Conservation (phyloP, 2,329 filamentous ascomycete species). For the Aspergillus awamori region DNA sequence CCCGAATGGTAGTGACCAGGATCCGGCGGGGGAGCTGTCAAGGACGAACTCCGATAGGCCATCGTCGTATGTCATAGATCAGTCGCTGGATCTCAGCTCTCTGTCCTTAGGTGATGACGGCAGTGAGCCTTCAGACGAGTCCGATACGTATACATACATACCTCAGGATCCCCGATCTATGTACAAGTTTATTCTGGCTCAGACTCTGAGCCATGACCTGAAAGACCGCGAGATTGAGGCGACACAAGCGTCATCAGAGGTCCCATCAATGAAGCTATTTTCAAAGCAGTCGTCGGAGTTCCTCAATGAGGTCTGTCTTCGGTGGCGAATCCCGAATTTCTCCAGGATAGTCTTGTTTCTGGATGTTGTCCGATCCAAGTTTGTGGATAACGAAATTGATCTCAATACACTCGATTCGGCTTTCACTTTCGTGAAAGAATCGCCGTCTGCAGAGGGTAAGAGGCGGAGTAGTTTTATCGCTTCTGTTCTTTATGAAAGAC, state of each 20-base stretch:
- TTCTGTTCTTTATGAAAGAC: conserved; percentile 58
- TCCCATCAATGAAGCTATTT: conserved; percentile 56
- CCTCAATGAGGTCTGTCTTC: conserved; percentile 78
- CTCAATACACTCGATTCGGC: conserved; percentile 80
- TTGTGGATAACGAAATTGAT: conserved; percentile 77
- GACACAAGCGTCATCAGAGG: conserved; percentile 52
- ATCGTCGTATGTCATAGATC: conserved; percentile 64
- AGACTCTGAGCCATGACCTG: conserved; percentile 68
- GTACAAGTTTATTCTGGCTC: conserved; percentile 79
- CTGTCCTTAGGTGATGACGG: conserved; percentile 61
- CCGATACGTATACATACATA: conserved; percentile 80
- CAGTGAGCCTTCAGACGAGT: conserved; percentile 44
- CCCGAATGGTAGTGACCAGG: conserved; percentile 41
- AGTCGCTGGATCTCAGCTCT: conserved; percentile 61
- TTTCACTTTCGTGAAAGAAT: conserved; percentile 79
- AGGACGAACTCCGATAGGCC: conserved; percentile 50
- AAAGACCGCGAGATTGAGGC: conserved; percentile 57
- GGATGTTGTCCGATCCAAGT: conserved; percentile 84
- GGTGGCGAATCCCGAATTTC: conserved; percentile 87
- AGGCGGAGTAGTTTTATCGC: conserved; percentile 54
- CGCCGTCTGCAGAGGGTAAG: conserved; percentile 66
- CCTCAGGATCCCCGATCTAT: conserved; percentile 79
- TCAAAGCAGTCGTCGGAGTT: conserved; percentile 81
- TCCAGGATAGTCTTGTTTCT: conserved; percentile 79
- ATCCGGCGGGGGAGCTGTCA: conserved; percentile 47